Evolutionary conservation across 2,329 filamentous ascomycete genomes (phyloP).

Genomic region (Phialophora expanda): DNA sequence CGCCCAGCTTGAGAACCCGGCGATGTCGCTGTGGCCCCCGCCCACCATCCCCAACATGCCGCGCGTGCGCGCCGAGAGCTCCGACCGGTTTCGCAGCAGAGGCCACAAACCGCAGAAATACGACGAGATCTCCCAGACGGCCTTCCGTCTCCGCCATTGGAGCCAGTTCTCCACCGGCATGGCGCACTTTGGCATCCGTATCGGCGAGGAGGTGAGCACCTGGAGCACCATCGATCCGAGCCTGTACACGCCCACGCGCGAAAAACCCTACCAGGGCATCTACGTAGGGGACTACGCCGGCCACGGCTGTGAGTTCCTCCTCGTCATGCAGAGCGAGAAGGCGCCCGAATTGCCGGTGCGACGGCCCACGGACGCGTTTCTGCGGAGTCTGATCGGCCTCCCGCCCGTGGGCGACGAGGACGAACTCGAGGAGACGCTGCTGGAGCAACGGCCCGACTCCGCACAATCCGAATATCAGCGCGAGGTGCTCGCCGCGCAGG

Average conservation of each 20-base stretch:
- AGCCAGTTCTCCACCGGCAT: conserved; percentile 65
- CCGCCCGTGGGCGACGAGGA: conserved; percentile 1
- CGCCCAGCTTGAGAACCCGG: conserved; percentile 46
- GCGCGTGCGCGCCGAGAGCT: conserved; percentile 60
- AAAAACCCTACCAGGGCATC: conserved; percentile 85
- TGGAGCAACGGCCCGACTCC: neutral
- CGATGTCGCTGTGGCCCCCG: conserved; percentile 74
- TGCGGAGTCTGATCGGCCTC: conserved; percentile 20
- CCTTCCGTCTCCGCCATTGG: conserved; percentile 79
- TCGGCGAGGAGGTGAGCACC: conserved; percentile 61
- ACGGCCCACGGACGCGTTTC: conserved; percentile 37
- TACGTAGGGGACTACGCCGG: conserved; percentile 90
- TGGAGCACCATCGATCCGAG: conserved; percentile 75
- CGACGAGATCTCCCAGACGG: conserved; percentile 68
- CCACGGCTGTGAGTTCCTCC: conserved; percentile 86
- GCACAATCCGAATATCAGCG: conserved; percentile 8
- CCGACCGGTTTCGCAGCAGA: conserved; percentile 50
- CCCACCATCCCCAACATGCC: conserved; percentile 67
- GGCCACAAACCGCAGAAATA: conserved; percentile 59
- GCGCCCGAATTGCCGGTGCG: conserved; percentile 50
- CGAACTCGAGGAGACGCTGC: conserved; percentile 12
- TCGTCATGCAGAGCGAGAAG: conserved; percentile 76
- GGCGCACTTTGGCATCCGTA: conserved; percentile 45
- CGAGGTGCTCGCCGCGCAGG: conserved; percentile 7
- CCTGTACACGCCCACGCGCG: conserved; percentile 77